Evolutionary conservation across 345 rosid species (phyloP), one percentile per base, ranked within the genome.

Genomic region (Eucalyptus viminalis): DNA sequence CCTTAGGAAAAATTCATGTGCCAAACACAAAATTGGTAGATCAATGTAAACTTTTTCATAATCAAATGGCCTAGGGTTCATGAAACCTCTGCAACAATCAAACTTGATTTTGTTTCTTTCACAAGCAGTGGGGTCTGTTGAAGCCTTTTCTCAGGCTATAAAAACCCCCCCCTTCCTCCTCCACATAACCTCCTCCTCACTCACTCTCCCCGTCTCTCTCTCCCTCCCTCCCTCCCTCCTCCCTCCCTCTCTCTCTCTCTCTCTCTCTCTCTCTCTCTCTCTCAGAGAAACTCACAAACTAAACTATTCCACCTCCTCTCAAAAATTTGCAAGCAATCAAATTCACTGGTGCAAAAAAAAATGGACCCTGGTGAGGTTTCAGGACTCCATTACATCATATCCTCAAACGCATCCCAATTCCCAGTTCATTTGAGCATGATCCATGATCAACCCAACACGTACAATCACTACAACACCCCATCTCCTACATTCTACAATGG

Each of bases 361-460:
- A 95, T 94, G 95, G 95, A 93, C 88, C 98, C 97, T 6, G 81
- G 92, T 88, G 96, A 95, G 69, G 91, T 93, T 88, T 88, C 95
- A 89, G 93, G 94, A n/a, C 89, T 94, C 89, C 94, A 92, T 89
- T 93, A 89, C 88, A 92, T 90, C 49, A 54, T 92, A 27, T 90
- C 93, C 62, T 86, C 94, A 56, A 86, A 88, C 91, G 91, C 92
- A 56, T 91, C 92, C 88, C 92, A 93, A n/a, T 93, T 90, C 92
- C 92, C 96, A 86, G 89, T 94, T 65, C 91, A 90, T 83, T 91
- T 92, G 22, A 72, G 83, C 92, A 90, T 92, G 92, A 89, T 80
- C 56, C 93, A 91, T 14, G 88, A 76, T 62, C 92, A 87, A 87
- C 50, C 83, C 45, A 76, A 37, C 83, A 19, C 83, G 27, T 76